These are phyloP conservation scores for Neurospora sp. DNA, from an alignment of 495 filamentous ascomycete species.

Conservation along the genomic window DNA sequence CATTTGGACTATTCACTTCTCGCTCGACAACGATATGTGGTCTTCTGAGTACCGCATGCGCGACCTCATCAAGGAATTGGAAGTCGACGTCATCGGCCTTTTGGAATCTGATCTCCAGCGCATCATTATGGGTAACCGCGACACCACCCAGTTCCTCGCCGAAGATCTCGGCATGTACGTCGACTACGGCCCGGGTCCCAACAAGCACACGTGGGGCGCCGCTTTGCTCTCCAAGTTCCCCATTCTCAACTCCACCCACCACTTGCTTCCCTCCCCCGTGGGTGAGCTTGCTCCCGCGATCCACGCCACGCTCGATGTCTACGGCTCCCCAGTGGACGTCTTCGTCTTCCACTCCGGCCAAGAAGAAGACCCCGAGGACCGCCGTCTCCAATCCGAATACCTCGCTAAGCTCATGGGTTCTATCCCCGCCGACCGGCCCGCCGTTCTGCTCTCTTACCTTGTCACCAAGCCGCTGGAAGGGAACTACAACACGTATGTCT, in stretches of 20 bases:
- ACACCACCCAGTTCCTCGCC: slow-evolving; percentile 89
- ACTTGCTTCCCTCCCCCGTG: slow-evolving; percentile 83
- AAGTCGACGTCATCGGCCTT: slow-evolving; percentile 89
- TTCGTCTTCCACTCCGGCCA: slow-evolving; percentile 99
- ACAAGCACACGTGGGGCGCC: slow-evolving; percentile 98
- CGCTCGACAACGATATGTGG: slow-evolving; percentile 98
- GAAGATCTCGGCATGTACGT: slow-evolving; percentile 98
- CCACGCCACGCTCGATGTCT: slow-evolving; percentile 86
- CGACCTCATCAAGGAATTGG: slow-evolving; percentile 82
- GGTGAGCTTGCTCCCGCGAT: slow-evolving; percentile 96
- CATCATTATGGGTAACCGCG: slow-evolving; percentile 99
- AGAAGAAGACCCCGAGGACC: slow-evolving; percentile 93
- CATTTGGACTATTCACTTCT: slow-evolving; percentile 99
- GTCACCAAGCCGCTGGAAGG: slow-evolving; percentile 84
- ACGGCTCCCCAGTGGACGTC: slow-evolving; percentile 83
- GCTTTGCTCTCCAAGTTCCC: slow-evolving; percentile 95
- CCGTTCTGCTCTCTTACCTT: slow-evolving; percentile 82
- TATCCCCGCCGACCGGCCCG: slow-evolving; percentile 53
- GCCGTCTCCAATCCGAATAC: slow-evolving; percentile 79
- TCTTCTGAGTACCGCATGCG: slow-evolving; percentile 89
- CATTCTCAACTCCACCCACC: slow-evolving; percentile 93
- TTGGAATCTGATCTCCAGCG: slow-evolving; percentile 91
- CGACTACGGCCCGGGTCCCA: slow-evolving; percentile 93
- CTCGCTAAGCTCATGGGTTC: slow-evolving; percentile 81
- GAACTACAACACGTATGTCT: slow-evolving; percentile 96